Evolutionary conservation across 331 rosid genomes (phyloP).

Genomic region (Rhamnella rubrinervis): DNA sequence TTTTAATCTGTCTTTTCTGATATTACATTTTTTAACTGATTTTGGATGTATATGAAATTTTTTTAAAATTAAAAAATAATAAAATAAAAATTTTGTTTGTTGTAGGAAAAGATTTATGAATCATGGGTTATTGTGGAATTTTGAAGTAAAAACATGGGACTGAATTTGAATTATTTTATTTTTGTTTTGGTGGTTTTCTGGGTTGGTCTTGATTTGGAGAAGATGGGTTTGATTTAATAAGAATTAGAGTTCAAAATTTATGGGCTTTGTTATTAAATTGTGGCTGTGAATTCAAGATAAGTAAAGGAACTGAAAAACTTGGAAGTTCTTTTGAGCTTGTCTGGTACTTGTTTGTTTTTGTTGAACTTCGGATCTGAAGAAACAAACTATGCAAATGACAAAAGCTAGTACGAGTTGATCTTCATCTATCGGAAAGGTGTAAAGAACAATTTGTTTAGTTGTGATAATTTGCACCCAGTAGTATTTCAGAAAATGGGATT

Average conservation of each 20-base stretch:
- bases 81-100: no score
- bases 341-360: neutral
- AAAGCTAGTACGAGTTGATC: constrained; percentile 9
- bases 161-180: neutral
- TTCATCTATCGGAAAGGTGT: constrained; percentile 3
- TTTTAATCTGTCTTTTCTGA: constrained; percentile 1
- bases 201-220: neutral
- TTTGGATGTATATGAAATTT: no score
- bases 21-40: neutral
- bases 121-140: no score
- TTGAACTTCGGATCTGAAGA: constrained; percentile 26
- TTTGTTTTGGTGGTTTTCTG: neutral
- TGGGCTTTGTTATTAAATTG: neutral
- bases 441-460: neutral
- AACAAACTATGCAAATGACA: neutral
- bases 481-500: constrained; percentile 18
- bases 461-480: neutral
- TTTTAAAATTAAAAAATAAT: no score
- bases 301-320: neutral
- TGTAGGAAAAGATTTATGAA: no score
- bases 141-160: no score
- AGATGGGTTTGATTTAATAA: neutral
- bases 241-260: neutral
- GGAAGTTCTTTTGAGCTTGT: neutral
- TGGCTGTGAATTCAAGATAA: neutral